Base-by-base conservation (phyloP, 768 basidiomycete species). In the Hygrocybe punicea region DNA sequence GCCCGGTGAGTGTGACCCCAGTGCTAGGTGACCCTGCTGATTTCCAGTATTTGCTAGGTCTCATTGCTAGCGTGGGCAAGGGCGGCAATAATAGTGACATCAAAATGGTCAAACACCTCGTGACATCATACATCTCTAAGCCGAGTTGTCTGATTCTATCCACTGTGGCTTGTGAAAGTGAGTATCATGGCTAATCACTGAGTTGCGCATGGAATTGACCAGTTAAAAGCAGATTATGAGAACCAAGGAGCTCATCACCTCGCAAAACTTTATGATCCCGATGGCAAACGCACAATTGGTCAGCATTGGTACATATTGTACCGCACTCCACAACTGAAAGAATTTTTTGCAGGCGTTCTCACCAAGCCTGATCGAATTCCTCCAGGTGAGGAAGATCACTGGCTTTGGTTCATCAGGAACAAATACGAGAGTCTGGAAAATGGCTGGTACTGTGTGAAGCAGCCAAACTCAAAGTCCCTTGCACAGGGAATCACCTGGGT, bases 171-270 rank as follows among this genome's bases (percentile, higher is more conserved):
- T 86, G 85, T 61, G 85, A 87, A 68, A 85, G 86, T 86, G 55
- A 57, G 80, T 60, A 16, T 10, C 34, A 39, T 19, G 11, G 33
- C 48, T 34, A 3, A 11, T 51, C 24, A 34, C 9, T 34, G 17
- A 17, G 33, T 37, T 45, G 13, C 13, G 29, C 33, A 11, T 37
- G n/a, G 9, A 13, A n/a, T n/a, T 53, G 21, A 48, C 21, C 24
- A 19, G 16, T 44, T 44, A 9, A 54, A 16, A 91, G 90, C 87
- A 50, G 88, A 92, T 59, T 88, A 88, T 17, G 86, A 91, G 61
- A 92, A 89, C 42, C 89, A 91, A 66, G 85, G 84, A 0, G 89
- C 89, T 0, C 83, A 86, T 57, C 73, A 79, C n/a, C 71, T 91
- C 0, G 82, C 86, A 0, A 85, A 84, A 62, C 50, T 71, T 13